A percentile compares a stretch with the other conserved stretches of the same genome.
Conservation (phyloP, 2,329 filamentous ascomycete species). For the Trichoderma breve region DNA sequence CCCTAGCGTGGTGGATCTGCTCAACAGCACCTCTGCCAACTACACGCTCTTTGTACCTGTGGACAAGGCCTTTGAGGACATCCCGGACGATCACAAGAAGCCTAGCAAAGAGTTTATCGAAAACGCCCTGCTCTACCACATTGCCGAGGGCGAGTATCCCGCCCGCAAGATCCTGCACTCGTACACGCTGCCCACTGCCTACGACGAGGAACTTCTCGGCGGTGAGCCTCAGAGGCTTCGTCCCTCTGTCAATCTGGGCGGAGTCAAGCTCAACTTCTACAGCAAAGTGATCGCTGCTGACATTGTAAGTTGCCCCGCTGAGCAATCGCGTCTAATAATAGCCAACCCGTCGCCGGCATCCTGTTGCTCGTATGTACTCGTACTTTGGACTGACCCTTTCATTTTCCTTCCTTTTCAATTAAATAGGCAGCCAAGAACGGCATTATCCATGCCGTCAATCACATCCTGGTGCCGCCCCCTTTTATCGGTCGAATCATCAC, state of each 20-base stretch:
- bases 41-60: slow-evolving; percentile 80
- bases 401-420: not conserved
- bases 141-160: slow-evolving; percentile 66
- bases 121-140: slow-evolving; percentile 70
- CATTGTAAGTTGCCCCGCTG: slow-evolving; percentile 51
- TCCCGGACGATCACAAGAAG: slow-evolving; percentile 53
- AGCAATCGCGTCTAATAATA: slow-evolving; percentile 11
- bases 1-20: slow-evolving; percentile 65
- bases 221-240: slow-evolving; percentile 70
- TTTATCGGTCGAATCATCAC: slow-evolving; percentile 51
- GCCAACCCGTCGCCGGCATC: not conserved
- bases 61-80: slow-evolving; percentile 69
- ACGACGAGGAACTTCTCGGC: slow-evolving; percentile 59
- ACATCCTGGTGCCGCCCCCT: slow-evolving; percentile 74
- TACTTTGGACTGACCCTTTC: slow-evolving; percentile 3
- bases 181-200: slow-evolving; percentile 71
- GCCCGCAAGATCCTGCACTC: slow-evolving; percentile 63
- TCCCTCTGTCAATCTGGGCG: slow-evolving; percentile 59
- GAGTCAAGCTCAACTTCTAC: slow-evolving; percentile 74
- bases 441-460: slow-evolving; percentile 74
- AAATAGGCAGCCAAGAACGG: slow-evolving; percentile 70
- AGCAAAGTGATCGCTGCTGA: slow-evolving; percentile 67
- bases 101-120: slow-evolving; percentile 69
- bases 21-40: slow-evolving; percentile 73
- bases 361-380: not conserved